Base-by-base conservation (phyloP, 176 grass and related monocot species). In the Raddia distichophylla region DNA sequence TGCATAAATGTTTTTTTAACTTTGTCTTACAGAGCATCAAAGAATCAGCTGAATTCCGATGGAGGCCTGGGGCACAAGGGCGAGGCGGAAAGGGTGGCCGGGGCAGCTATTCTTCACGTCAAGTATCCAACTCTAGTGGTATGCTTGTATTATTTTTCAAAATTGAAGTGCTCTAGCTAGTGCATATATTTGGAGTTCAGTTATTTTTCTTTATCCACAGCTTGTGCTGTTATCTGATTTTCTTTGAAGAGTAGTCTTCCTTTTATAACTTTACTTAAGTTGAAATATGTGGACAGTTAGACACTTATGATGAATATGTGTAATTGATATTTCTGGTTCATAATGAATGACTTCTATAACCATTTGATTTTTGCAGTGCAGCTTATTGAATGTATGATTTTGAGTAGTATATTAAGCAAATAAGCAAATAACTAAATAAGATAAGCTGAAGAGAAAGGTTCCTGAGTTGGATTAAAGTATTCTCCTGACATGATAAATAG, bases 71-170 rank as follows among this genome's bases (percentile, higher is more conserved):
- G 57, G 55, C 58, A 35, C 87, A 90, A 42, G 93, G 88, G 77
- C 76, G 91, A 84, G 86, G 84, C 79, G 91, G 88, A 81, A 93
- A 84, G 70, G 83, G 86, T 34, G 90, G 83, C 32, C 79, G 86
- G 10, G 90, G 49, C 47, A 92, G 54, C 75, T 92, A 83, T 87
- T 91, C 80, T 78, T 86, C 88, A 69, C 86, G 80, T 16, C 77
- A 84, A n/a, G 33, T 87, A 19, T 70, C 49, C 50, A 86, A 86
- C 60, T 86, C 70, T 66, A 82, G 74, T 81, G 91, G 94, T 97
- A 87, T 81, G 74, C 67, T 15, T 47, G 64, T 81, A 55, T 61
- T 17, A 48, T 37, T 85, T 34, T 64, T 58, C 51, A 8, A 54
- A 60, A 45, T 16, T 68, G 27, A 64, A 43, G 44, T 69, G 42